Evolutionary conservation across 495 filamentous ascomycete species (phyloP), one percentile per base, ranked within the genome.

Genomic region (Alectoria sarmentosa): DNA sequence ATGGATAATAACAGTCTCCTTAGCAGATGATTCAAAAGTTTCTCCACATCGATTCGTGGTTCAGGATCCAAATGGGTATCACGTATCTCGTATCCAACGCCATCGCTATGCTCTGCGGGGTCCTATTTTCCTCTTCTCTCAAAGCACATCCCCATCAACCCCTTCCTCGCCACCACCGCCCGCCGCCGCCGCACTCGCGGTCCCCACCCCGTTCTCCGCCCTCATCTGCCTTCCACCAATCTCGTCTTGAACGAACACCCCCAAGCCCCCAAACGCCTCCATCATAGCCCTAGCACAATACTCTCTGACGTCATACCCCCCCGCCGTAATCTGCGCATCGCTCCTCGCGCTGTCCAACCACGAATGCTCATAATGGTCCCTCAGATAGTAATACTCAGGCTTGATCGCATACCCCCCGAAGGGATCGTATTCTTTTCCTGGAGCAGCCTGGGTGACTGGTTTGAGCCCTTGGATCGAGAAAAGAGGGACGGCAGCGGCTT

Each of bases 231-330:
- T 83, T 76, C 41, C 77, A 68, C 66, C 77, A 63, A 90, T 78
- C 72, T 96, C 92, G 32, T 97, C 92, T 44, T 84, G 89, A 36
- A 91, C 72, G 69, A 96, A 89, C 54, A 90, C 87, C 1, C 89
- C 92, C 67, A 98, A 73, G 1, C 94, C 94, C 0, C 89, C 84
- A 76, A 96, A 98, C 0, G 93, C 92, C 71, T 96, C 92, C 69
- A 90, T 85, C 76, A 97, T 74, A 26, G 89, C 86, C 30, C 91
- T 79, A 34, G 85, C 77, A 71, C 88, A 91, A 69, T 92, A 98
- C 70, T 96, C 92, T 19, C 76, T 74, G 41, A 95, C 76, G 70
- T 87, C 86, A 72, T 92, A 97, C 0, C 94, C 94, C 49, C 93
- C 92, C 37, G 88, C 90, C n/a, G 79, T 77, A 68, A 87, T 82